Percentiles rank a stretch among this genome's conserved stretches.
Evolutionary conservation across 73 alveolate species (phyloP).

Genomic region (Paramecium sexaurelia): DNA sequence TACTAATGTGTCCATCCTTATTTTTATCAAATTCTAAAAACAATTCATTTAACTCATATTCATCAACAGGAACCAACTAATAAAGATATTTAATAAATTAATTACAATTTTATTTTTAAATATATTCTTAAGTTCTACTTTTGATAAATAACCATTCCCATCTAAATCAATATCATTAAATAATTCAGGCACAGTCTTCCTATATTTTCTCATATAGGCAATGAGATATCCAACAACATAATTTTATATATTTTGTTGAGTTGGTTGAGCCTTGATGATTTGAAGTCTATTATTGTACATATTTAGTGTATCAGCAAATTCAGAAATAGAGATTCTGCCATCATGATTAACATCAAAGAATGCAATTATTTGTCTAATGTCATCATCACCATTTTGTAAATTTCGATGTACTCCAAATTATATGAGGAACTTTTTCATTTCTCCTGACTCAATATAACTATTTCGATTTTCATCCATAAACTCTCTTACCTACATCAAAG

Average conservation of each 20-base stretch:
- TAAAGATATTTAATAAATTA: neutral
- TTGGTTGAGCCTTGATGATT: neutral
- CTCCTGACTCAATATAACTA: neutral
- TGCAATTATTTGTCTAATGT: neutral
- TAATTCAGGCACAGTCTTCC: neutral
- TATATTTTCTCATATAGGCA: neutral
- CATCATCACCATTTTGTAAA: conserved; percentile 9
- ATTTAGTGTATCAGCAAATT: conserved; percentile 54
- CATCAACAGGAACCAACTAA: conserved; percentile 39
- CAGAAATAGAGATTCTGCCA: conserved; percentile 70
- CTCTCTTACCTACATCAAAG: conserved; percentile 52
- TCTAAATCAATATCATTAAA: conserved; percentile 22
- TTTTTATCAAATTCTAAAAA: conserved; percentile 22
- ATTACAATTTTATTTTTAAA: conserved; percentile 43
- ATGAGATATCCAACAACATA: conserved; percentile 24
- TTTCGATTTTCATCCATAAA: conserved; percentile 59
- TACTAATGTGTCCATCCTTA: neutral
- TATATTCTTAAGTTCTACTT: neutral
- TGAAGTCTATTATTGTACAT: neutral
- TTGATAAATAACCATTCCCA: neutral
- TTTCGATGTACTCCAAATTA: neutral
- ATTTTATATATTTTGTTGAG: neutral
- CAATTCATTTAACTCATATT: neutral
- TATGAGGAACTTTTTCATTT: neutral
- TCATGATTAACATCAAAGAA: conserved; percentile 69